Percentiles rank a stretch among this genome's conserved stretches.
Conservation (phyloP, 805 yeast genomes). For the Kuraishia piskuri region DNA sequence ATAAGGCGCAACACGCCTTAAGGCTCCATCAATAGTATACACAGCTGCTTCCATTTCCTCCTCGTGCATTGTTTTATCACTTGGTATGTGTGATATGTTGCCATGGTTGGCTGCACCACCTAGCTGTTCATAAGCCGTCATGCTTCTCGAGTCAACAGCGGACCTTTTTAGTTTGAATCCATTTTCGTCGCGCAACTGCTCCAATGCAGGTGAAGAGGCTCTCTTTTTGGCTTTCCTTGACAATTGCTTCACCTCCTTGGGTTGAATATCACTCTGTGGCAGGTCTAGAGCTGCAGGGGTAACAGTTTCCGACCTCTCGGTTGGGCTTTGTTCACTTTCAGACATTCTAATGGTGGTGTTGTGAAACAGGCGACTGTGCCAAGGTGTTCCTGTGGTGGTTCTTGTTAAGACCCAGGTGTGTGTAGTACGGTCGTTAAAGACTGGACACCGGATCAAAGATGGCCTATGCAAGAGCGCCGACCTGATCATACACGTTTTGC, state of each 20-base stretch:
- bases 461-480: not conserved
- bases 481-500: not conserved
- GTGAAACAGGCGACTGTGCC: not conserved
- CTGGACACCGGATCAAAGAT: not conserved
- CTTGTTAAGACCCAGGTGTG: not conserved
- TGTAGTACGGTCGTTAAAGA: not conserved
- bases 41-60: slow-evolving; percentile 48
- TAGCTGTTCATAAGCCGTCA: slow-evolving; percentile 30
- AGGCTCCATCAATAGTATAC: slow-evolving; percentile 47
- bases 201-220: slow-evolving; percentile 8
- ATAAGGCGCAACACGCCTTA: slow-evolving; percentile 77
- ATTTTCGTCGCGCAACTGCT: slow-evolving; percentile 26
- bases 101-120: slow-evolving; percentile 22
- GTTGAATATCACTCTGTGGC: not conserved
- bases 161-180: slow-evolving; percentile 41
- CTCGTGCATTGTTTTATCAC: slow-evolving; percentile 30
- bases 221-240: slow-evolving; percentile 3
- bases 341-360: not conserved
- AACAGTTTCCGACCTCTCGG: not conserved
- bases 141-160: slow-evolving; percentile 31
- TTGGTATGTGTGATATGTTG: slow-evolving; percentile 9
- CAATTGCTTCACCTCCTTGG: not conserved
- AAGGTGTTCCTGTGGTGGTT: not conserved
- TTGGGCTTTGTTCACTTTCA: not conserved
- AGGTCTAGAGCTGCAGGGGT: not conserved